Percentiles rank a stretch among this genome's conserved stretches.
Evolutionary conservation across 257 asterid genomes (phyloP).

Genomic region (Parsonsia alboflavescens): DNA sequence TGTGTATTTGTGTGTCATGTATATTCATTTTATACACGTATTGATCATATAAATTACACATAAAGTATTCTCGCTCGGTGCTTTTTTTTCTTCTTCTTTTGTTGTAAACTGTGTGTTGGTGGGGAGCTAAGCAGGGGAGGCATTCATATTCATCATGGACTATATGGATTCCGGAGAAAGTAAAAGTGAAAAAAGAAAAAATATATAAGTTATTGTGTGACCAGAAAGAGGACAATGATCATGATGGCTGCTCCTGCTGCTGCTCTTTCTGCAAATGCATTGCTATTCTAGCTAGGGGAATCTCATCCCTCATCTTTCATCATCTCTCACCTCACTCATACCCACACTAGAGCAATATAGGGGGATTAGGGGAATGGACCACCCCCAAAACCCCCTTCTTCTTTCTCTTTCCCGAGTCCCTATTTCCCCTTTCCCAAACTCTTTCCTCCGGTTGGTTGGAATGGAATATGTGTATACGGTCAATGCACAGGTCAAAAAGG

Average conservation of each 20-base stretch:
- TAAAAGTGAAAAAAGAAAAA: not conserved
- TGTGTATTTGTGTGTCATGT: not conserved
- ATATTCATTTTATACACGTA: no score
- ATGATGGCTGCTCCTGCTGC: slow-evolving; percentile 8
- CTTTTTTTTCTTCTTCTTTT: no score
- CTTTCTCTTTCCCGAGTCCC: slow-evolving; percentile 10
- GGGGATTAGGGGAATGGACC: not conserved
- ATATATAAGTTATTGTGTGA: not conserved
- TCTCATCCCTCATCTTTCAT: slow-evolving; percentile 3
- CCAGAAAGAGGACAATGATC: slow-evolving; percentile 9
- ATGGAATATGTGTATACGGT: slow-evolving; percentile 43
- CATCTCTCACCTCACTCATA: not conserved
- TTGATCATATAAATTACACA: no score
- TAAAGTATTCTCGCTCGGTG: no score
- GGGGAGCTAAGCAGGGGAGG: no score
- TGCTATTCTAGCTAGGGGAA: slow-evolving; percentile 11
- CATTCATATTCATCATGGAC: not conserved
- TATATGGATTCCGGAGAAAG: slow-evolving; percentile 1
- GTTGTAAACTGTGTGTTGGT: no score
- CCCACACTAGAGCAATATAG: not conserved
- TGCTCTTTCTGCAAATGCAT: slow-evolving; percentile 6
- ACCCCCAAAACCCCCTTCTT: not conserved
- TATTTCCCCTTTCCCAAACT: slow-evolving; percentile 9
- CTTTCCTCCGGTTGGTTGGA: slow-evolving; percentile 34
- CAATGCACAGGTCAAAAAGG: slow-evolving; percentile 61